Evolutionary conservation across 495 filamentous ascomycete species (phyloP).

Genomic region (Podospora pseudocomata): DNA sequence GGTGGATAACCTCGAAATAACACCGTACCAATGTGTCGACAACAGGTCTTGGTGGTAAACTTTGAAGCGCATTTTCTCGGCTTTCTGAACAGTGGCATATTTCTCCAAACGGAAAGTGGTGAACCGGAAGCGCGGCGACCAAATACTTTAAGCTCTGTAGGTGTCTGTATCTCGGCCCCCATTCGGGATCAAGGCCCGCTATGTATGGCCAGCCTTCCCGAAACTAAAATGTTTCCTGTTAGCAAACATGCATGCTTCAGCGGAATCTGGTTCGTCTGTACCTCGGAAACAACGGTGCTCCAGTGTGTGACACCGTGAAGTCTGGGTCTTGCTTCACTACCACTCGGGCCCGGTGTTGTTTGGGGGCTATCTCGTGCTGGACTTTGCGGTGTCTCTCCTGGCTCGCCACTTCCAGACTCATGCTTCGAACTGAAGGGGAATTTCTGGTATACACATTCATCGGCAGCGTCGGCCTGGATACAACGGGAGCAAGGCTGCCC

Average conservation of each 20-base stretch:
- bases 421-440: slow-evolving; percentile 11
- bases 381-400: slow-evolving; percentile 11
- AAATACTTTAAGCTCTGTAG: slow-evolving; percentile 23
- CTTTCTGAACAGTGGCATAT: slow-evolving; percentile 14
- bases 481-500: slow-evolving; percentile 28
- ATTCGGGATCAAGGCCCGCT: slow-evolving; percentile 21
- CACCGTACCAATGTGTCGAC: slow-evolving; percentile 24
- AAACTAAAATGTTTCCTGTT: slow-evolving; percentile 16
- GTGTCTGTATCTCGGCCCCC: slow-evolving; percentile 23
- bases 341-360: slow-evolving; percentile 8
- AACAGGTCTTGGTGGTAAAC: slow-evolving; percentile 23
- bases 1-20: slow-evolving; percentile 28
- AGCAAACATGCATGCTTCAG: not conserved
- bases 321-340: slow-evolving; percentile 10
- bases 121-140: slow-evolving; percentile 16
- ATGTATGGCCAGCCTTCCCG: slow-evolving; percentile 27
- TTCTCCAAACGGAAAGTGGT: slow-evolving; percentile 28
- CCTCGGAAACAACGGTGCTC: slow-evolving; percentile 26
- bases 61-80: slow-evolving; percentile 21
- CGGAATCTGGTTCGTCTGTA: slow-evolving; percentile 6
- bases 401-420: slow-evolving; percentile 13
- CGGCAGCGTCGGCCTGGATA: slow-evolving; percentile 20
- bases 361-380: not conserved
- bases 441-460: slow-evolving; percentile 29
- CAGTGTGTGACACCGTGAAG: slow-evolving; percentile 25